These are phyloP conservation scores for Wickerhamiella kurtzmanii DNA, from an alignment of 805 yeast genomes.

Conservation along the genomic window DNA sequence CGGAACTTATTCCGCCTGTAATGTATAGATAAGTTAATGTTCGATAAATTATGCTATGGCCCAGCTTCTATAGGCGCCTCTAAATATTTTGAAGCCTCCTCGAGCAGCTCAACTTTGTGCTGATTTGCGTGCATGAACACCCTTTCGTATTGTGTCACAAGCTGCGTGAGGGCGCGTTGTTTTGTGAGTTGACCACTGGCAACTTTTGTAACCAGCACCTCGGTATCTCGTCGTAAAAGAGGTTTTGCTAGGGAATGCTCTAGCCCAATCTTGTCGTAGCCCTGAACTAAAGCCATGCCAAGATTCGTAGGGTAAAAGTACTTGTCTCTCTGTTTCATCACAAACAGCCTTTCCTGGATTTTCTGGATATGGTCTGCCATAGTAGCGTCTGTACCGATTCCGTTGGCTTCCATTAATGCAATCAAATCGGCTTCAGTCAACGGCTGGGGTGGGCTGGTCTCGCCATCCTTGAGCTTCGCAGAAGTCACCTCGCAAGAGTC, in stretches of 20 bases:
- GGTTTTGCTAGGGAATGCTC: conserved; percentile 80
- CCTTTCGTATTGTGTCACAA: conserved; percentile 14
- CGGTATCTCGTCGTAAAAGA: conserved; percentile 64
- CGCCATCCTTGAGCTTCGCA: conserved; percentile 56
- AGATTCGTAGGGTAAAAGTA: conserved; percentile 60
- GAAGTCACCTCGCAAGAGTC: conserved; percentile 43
- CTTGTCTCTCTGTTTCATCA: conserved; percentile 29
- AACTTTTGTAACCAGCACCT: conserved; percentile 48
- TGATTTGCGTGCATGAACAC: conserved; percentile 11
- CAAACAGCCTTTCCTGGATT: conserved; percentile 54
- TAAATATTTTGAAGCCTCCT: conserved; percentile 9
- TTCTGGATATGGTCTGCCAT: conserved; percentile 95
- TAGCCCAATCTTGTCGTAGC: conserved; percentile 67
- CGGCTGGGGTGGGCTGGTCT: conserved; percentile 66
- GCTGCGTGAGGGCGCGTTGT: conserved; percentile 17
- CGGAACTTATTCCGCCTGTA: conserved; percentile 25
- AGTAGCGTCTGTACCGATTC: conserved; percentile 98
- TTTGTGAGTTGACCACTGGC: conserved; percentile 49
- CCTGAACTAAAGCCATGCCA: conserved; percentile 79
- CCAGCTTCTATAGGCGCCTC: neutral
- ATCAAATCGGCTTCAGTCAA: conserved; percentile 89
- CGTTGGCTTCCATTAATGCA: conserved; percentile 89
- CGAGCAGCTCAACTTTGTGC: conserved; percentile 7
- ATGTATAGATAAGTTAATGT: conserved; percentile 13
- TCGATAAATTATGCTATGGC: neutral